These are phyloP conservation scores for Amborella trichopoda DNA, from an alignment of 164 flowering plant genomes.

Conservation along the genomic window DNA sequence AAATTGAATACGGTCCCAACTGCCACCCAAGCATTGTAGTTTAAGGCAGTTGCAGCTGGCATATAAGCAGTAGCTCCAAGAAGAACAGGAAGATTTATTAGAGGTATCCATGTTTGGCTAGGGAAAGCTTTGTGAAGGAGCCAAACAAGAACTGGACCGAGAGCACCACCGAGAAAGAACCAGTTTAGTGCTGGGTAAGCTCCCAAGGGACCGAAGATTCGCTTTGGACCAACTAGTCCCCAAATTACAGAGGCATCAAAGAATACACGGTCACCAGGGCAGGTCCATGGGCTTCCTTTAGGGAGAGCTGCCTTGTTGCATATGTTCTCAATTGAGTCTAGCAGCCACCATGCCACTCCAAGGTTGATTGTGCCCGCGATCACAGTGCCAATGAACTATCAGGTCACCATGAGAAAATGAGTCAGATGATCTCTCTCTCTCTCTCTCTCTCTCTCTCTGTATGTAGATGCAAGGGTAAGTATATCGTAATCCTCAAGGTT, in stretches of 20 bases:
- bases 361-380: conserved; percentile 56
- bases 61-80: conserved; percentile 70
- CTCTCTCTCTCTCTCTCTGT: too few relatives aligned
- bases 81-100: conserved; percentile 82
- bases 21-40: conserved; percentile 71
- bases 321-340: conserved; percentile 36
- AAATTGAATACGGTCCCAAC: conserved; percentile 82
- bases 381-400: conserved; percentile 61
- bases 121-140: conserved; percentile 71
- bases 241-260: conserved; percentile 93
- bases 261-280: conserved; percentile 80
- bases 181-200: conserved; percentile 61
- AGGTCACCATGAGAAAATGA: too few relatives aligned
- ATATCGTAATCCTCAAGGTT: too few relatives aligned
- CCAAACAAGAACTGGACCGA: conserved; percentile 77
- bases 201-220: conserved; percentile 69
- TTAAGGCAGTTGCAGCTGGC: conserved; percentile 83
- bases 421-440: too few relatives aligned
- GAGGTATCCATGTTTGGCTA: conserved; percentile 64
- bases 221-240: conserved; percentile 79
- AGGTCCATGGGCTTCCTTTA: conserved; percentile 64
- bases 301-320: conserved; percentile 45
- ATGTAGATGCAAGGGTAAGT: too few relatives aligned
- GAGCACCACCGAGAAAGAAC: conserved; percentile 85
- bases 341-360: conserved; percentile 55